Evolutionary conservation across 2,329 filamentous ascomycete genomes (phyloP), one percentile per base, ranked within the genome.

Genomic region (Aspergillus luchuensis): DNA sequence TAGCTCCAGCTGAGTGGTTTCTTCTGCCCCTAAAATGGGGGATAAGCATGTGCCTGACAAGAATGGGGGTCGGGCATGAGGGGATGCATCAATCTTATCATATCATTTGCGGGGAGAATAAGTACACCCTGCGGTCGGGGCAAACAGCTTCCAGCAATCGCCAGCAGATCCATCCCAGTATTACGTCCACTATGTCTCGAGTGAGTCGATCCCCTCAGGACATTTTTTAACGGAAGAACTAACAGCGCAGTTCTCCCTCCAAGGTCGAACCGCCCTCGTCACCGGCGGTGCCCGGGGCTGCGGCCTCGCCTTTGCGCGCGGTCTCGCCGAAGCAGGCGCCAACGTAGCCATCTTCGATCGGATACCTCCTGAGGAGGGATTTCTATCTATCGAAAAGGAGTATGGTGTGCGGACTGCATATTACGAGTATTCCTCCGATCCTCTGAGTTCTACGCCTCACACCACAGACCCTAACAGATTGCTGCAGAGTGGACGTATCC

Each of bases 231-330:
- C 19, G 11, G 28, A n/a, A 19, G 65, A 51, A 67, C 33, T 36
- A 23, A 2, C n/a, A 10, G 11, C 11, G 1, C 43, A 82, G 80
- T 83, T 84, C 62, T 82, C 80, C 0, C 70, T 85, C 4, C 75
- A 79, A 61, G 81, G 80, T 17, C 79, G 81, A 28, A 81, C 76
- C 4, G 79, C 77, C 21, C 62, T 82, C 30, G 74, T 82, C 5
- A 82, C 81, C 1, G 80, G 81, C 19, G 81, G 79, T n/a, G 77
- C 78, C 8, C 70, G 77, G 53, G 81, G 80, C 5, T 78, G 78
- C 53, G 81, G 81, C 1, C 72, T 82, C 2, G 75, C 77, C 6
- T 79, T 81, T 60, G 79, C 77, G 3, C 66, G 77, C 56, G 79
- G 76, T 2, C 74, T 81, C 1, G 79, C 79, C 21, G 78, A 81